These are phyloP conservation scores for Carex littledalei DNA, from an alignment of 176 grass and related monocot species.

Conservation along the genomic window DNA sequence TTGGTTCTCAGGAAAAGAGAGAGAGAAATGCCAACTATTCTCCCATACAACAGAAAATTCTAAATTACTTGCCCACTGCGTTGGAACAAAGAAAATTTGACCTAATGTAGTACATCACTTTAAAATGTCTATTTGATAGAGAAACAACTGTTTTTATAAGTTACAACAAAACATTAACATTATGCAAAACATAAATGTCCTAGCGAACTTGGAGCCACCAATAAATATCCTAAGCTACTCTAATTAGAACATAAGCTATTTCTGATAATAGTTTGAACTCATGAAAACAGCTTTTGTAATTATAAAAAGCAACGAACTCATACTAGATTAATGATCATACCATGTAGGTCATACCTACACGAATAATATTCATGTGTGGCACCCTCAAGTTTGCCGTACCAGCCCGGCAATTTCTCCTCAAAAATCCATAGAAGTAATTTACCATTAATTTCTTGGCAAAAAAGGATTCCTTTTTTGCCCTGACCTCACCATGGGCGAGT, in stretches of 20 bases:
- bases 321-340: slow-evolving; percentile 39
- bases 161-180: background rate
- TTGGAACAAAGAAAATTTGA: background rate
- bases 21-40: background rate
- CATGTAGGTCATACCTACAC: slow-evolving; percentile 93
- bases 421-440: slow-evolving; percentile 93
- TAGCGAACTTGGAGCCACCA: background rate
- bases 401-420: slow-evolving; percentile 90
- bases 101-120: background rate
- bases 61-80: background rate
- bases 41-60: background rate
- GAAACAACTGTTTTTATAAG: background rate
- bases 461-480: slow-evolving; percentile 85
- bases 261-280: background rate
- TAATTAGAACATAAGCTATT: background rate
- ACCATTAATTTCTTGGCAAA: slow-evolving; percentile 90
- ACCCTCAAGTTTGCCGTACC: slow-evolving; percentile 81
- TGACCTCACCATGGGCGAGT: slow-evolving; percentile 69
- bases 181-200: background rate
- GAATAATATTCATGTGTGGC: slow-evolving; percentile 90
- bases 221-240: background rate
- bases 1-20: background rate
- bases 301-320: background rate
- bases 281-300: background rate
- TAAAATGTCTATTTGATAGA: background rate